These are phyloP conservation scores for Candida sojae DNA, from an alignment of 1,139 yeast species.

Conservation along the genomic window DNA sequence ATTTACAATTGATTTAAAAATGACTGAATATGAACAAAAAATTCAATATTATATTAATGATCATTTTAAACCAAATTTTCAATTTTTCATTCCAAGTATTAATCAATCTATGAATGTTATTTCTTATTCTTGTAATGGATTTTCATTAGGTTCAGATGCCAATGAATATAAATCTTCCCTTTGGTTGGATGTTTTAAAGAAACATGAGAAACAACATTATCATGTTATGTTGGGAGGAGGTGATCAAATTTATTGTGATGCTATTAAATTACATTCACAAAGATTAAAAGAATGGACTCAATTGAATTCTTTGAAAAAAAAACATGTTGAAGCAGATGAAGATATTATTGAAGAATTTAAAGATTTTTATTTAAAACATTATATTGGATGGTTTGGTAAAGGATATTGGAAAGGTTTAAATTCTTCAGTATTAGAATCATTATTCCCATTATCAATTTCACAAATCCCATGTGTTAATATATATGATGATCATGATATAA, in stretches of 20 bases:
- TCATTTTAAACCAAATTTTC: constrained; percentile 35
- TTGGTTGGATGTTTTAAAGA: constrained; percentile 81
- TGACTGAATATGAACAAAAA: constrained; percentile 54
- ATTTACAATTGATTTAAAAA: constrained; percentile 51
- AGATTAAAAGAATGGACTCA: constrained; percentile 64
- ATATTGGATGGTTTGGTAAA: constrained; percentile 84
- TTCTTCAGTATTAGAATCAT: constrained; percentile 63
- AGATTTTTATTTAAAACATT: constrained; percentile 68
- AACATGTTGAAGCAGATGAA: constrained; percentile 33
- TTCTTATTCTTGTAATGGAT: constrained; percentile 92
- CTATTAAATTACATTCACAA: constrained; percentile 62
- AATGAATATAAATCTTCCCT: constrained; percentile 66
- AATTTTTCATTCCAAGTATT: constrained; percentile 60
- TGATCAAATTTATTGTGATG: constrained; percentile 90
- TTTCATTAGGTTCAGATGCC: constrained; percentile 74
- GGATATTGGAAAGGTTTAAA: constrained; percentile 79
- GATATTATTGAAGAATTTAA: constrained; percentile 58
- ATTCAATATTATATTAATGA: constrained; percentile 61
- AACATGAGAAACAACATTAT: constrained; percentile 63
- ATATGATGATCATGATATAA: constrained; percentile 89
- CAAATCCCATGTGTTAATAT: constrained; percentile 83
- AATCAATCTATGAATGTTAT: constrained; percentile 73
- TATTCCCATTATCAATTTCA: constrained; percentile 75
- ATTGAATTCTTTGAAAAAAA: constrained; percentile 51
- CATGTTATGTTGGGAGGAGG: constrained; percentile 99